phyloP scores from a whole-genome alignment of 2,329 filamentous ascomycete genomes.

The Cadophora malorum region DNA sequence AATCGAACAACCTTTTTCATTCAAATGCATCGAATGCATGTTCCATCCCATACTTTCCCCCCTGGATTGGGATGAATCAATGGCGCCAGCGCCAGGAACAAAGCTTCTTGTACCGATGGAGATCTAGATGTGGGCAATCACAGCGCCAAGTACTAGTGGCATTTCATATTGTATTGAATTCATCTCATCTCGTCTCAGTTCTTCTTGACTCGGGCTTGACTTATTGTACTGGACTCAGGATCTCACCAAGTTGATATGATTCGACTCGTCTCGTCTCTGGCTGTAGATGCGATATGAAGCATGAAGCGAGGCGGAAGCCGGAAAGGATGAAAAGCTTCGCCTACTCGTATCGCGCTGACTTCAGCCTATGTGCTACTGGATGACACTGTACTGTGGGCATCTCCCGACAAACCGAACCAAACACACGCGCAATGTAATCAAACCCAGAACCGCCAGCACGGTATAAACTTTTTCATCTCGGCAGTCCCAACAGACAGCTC shows the following conservation, averaged over 20 bases:
- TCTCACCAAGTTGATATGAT: too few relatives aligned
- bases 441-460: background rate
- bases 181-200: background rate
- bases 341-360: background rate
- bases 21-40: slow-evolving; percentile 2
- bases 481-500: background rate
- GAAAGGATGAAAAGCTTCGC: background rate
- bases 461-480: background rate
- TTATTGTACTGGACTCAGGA: background rate
- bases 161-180: background rate
- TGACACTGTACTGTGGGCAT: background rate
- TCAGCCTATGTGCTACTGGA: background rate
- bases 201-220: background rate
- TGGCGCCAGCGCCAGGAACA: slow-evolving; percentile 15
- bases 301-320: background rate
- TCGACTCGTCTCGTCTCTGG: background rate
- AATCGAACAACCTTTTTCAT: background rate
- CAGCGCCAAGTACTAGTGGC: slow-evolving; percentile 12
- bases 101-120: too few relatives aligned
- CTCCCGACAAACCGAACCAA: background rate
- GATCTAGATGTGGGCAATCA: background rate
- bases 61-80: slow-evolving; percentile 3
- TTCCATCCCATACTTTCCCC: background rate
- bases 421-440: background rate
- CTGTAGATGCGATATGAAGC: too few relatives aligned